Conservation (phyloP, 257 asterid genomes). For the Solanum lignicaule region DNA sequence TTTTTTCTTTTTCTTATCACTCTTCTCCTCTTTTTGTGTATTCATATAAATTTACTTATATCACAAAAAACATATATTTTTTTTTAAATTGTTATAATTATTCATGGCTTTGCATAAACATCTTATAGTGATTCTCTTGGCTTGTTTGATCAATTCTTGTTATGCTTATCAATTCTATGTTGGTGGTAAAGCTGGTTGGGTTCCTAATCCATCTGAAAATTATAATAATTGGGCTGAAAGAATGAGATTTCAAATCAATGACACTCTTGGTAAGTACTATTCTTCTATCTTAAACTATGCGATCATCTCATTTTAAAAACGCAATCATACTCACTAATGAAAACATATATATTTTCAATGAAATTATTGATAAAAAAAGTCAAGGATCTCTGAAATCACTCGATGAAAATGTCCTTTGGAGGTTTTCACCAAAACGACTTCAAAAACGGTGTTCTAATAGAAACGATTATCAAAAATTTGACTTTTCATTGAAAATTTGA, state of each 20-base stretch:
- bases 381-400: neutral
- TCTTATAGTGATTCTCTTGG: slow-evolving; percentile 3
- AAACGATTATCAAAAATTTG: no score
- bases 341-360: neutral
- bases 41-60: neutral
- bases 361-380: no score
- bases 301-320: neutral
- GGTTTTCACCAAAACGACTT: neutral
- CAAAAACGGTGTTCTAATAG: neutral
- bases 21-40: neutral
- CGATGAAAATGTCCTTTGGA: neutral
- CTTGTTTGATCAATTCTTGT: slow-evolving; percentile 6
- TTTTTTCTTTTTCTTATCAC: neutral
- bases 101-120: neutral
- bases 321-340: fast-evolving
- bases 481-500: neutral
- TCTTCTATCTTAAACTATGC: fast-evolving
- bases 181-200: slow-evolving; percentile 68
- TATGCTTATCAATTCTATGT: slow-evolving; percentile 29
- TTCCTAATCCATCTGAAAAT: slow-evolving; percentile 35
- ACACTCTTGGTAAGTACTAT: slow-evolving; percentile 45
- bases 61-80: neutral
- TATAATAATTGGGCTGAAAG: slow-evolving; percentile 60
- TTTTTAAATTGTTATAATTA: neutral
- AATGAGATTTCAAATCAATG: slow-evolving; percentile 59